These are phyloP conservation scores for Fusarium chuoi DNA, from an alignment of 2,329 filamentous ascomycete genomes.

Conservation along the genomic window DNA sequence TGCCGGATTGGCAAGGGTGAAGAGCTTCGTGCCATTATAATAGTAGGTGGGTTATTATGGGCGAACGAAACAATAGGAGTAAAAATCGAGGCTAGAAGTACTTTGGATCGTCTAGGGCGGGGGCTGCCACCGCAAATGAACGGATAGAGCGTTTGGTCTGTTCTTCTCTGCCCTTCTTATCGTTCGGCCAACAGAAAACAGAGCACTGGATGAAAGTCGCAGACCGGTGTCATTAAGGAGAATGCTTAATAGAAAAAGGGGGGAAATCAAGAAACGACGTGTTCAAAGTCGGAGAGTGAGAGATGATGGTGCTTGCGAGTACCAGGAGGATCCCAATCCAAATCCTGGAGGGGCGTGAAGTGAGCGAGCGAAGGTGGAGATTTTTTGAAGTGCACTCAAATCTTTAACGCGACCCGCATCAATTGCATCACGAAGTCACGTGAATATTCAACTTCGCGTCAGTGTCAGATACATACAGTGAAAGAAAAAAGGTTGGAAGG, in stretches of 20 bases:
- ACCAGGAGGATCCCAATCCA: conserved; percentile 8
- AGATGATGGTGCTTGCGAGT: conserved; percentile 1
- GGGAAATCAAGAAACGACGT: neutral
- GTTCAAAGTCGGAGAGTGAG: neutral
- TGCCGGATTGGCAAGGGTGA: conserved; percentile 49
- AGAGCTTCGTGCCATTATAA: conserved; percentile 44
- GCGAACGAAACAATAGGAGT: conserved; percentile 8
- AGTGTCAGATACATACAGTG: neutral
- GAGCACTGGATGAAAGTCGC: conserved; percentile 22
- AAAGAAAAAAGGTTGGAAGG: neutral
- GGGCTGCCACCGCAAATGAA: conserved; percentile 5
- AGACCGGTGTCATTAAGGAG: neutral
- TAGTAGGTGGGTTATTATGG: conserved; percentile 16
- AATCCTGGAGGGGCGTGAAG: conserved; percentile 23
- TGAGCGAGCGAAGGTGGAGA: conserved; percentile 13
- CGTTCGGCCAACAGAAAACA: conserved; percentile 23
- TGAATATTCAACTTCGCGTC: conserved; percentile 14
- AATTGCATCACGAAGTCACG: conserved; percentile 43
- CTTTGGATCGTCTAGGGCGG: conserved; percentile 18
- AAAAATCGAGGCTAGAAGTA: conserved; percentile 16
- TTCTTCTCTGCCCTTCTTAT: conserved; percentile 9
- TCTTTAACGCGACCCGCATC: conserved; percentile 32
- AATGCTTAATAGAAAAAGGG: neutral
- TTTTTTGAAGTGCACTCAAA: conserved; percentile 15
- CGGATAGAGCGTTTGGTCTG: conserved; percentile 12